Evolutionary conservation across 2,329 filamentous ascomycete species (phyloP), one percentile per base, ranked within the genome.

Genomic region (Penicillium sp.): DNA sequence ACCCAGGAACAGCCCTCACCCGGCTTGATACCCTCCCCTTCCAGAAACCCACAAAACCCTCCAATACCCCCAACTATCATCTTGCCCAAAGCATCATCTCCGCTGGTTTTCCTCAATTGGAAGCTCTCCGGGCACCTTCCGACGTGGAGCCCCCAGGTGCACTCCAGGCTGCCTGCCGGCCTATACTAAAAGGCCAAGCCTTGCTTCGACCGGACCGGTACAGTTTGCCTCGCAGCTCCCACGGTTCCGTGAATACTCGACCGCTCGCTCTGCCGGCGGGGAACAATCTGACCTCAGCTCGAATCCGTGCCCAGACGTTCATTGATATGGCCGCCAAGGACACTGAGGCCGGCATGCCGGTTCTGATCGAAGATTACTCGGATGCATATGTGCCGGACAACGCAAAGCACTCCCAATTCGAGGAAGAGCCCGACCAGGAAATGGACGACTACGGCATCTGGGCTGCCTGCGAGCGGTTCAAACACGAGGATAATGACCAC

Each of bases 221-320:
- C 56, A 75, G 72, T 57, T 62, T 77, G 13, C 74, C 75, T 19
- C 70, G 74, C 49, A 77, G 75, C 61, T 78, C 76, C 2, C 74
- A 76, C 44, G 76, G 75, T 16, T 76, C 76, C 15, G 69, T 77
- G 38, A 73, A 66, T 29, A 74, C 70, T 36, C 69, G 75, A 15
- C 75, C 75, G 5, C 64, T 76, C 53, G 76, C 75, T 10, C 65
- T 78, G 13, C 76, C 76, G 2, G 68, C 69, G 7, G 76, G 75
- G 10, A 79, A 77, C 48, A 78, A 78, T 47, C 52, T 79, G 58
- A 77, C 72, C 2, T 76, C 72, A 5, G 74, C 77, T 16, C 75
- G 76, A 10, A 76, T 79, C 40, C 75, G 77, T 21, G 76, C 76
- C 2, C 76, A 78, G 54, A 76, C 72, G 5, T 77, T 77, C 38